Evolutionary conservation across 768 basidiomycete species (phyloP).

Genomic region (Agaricus bisporus): DNA sequence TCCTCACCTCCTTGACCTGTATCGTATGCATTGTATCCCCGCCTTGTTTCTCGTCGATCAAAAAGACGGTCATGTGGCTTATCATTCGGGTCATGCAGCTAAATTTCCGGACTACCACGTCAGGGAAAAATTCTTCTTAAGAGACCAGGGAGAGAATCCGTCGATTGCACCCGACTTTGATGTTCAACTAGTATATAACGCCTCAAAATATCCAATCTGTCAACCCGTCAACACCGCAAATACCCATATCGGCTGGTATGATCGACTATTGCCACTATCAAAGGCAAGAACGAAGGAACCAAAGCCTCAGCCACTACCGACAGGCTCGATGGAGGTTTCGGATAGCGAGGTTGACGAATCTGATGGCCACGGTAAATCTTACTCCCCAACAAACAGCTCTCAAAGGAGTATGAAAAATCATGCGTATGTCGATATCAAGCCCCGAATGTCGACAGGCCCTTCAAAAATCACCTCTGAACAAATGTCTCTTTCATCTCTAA

Average conservation of each 20-base stretch:
- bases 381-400: background rate
- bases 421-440: constrained; percentile 7
- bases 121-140: constrained; percentile 11
- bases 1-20: constrained; percentile 25
- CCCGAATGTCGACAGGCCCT: background rate
- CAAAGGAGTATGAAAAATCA: constrained; percentile 1
- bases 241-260: constrained; percentile 60
- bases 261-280: constrained; percentile 18
- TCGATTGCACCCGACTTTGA: constrained; percentile 19
- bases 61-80: constrained; percentile 22
- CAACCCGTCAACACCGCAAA: constrained; percentile 35
- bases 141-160: constrained; percentile 25
- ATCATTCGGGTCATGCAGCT: constrained; percentile 21
- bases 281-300: background rate
- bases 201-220: constrained; percentile 42
- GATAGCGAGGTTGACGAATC: background rate
- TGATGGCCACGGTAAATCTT: background rate
- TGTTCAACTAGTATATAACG: constrained; percentile 38
- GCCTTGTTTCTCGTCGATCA: constrained; percentile 24
- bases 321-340: background rate
- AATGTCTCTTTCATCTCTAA: background rate
- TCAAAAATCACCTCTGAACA: background rate
- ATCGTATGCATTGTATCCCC: constrained; percentile 32
- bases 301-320: background rate
- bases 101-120: constrained; percentile 14